These are phyloP conservation scores for Zymoseptoria crescenta DNA, from an alignment of 2,329 filamentous ascomycete genomes.

Conservation along the genomic window DNA sequence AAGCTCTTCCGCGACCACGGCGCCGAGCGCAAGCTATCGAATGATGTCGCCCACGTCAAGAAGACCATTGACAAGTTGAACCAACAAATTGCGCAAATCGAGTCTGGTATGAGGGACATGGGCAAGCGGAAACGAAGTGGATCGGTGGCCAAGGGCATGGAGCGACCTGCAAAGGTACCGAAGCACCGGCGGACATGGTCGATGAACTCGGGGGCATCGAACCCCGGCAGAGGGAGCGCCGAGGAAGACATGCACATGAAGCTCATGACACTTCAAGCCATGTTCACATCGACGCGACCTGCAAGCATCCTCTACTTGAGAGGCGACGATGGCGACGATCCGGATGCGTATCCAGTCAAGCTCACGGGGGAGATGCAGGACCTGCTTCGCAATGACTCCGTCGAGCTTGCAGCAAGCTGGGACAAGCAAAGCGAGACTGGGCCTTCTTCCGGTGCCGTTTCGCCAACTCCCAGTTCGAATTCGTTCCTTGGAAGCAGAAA, in stretches of 20 bases:
- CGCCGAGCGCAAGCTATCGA: conserved; percentile 87
- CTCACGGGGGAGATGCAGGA: conserved; percentile 59
- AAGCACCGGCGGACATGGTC: conserved; percentile 96
- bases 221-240: conserved; percentile 36
- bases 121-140: conserved; percentile 55
- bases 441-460: conserved; percentile 49
- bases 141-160: conserved; percentile 43
- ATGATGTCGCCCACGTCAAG: conserved; percentile 89
- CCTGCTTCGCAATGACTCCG: conserved; percentile 44
- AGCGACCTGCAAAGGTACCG: conserved; percentile 67
- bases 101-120: conserved; percentile 52
- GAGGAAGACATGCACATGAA: conserved; percentile 72
- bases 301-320: conserved; percentile 71
- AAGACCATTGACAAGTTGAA: conserved; percentile 95
- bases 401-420: conserved; percentile 41
- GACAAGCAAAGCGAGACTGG: conserved; percentile 43
- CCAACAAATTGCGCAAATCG: conserved; percentile 76
- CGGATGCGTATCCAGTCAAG: conserved; percentile 68
- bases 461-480: conserved; percentile 42
- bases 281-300: conserved; percentile 77
- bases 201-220: conserved; percentile 62
- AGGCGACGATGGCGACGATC: conserved; percentile 70
- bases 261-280: conserved; percentile 70
- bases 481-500: conserved; percentile 35
- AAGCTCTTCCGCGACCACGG: conserved; percentile 96